phyloP scores from a whole-genome alignment of 345 rosid species.

The Rhizophora apiculata region DNA sequence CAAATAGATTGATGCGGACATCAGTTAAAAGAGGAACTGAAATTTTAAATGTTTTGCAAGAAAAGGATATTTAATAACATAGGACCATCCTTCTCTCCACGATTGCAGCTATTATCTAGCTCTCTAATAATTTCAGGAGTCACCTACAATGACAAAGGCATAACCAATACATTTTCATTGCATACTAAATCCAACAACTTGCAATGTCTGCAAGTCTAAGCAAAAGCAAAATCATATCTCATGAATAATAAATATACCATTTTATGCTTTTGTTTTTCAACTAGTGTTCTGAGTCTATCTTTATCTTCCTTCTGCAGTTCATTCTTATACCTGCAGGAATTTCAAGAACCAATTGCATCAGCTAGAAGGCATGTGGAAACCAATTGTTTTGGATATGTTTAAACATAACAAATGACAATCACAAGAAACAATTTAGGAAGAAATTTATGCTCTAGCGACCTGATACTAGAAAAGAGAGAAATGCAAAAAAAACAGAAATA shows the following conservation, averaged over 20 bases:
- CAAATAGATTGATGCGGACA: too few relatives aligned
- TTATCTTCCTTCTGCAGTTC: slow-evolving; percentile 77
- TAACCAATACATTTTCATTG: too few relatives aligned
- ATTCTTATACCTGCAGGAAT: slow-evolving; percentile 68
- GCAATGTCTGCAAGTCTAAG: background rate
- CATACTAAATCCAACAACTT: background rate
- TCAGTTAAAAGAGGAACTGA: background rate
- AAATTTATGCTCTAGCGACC: too few relatives aligned
- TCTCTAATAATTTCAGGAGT: slow-evolving; percentile 84
- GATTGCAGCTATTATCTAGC: slow-evolving; percentile 68
- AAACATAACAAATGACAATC: too few relatives aligned
- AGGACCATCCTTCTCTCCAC: slow-evolving; percentile 76
- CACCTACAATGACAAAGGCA: slow-evolving; percentile 41
- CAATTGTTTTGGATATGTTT: too few relatives aligned
- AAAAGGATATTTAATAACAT: slow-evolving; percentile 76
- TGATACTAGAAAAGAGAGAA: too few relatives aligned
- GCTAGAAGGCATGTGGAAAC: too few relatives aligned
- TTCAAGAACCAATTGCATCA: slow-evolving; percentile 2
- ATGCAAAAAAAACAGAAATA: too few relatives aligned
- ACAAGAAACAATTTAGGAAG: too few relatives aligned
- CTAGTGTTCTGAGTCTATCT: slow-evolving; percentile 57
- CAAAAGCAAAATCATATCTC: background rate
- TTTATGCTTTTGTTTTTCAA: slow-evolving; percentile 68
- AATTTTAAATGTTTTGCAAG: background rate
- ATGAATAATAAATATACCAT: slow-evolving; percentile 45